Conservation (phyloP, 2,329 filamentous ascomycete species). For the Neurospora sp. region DNA sequence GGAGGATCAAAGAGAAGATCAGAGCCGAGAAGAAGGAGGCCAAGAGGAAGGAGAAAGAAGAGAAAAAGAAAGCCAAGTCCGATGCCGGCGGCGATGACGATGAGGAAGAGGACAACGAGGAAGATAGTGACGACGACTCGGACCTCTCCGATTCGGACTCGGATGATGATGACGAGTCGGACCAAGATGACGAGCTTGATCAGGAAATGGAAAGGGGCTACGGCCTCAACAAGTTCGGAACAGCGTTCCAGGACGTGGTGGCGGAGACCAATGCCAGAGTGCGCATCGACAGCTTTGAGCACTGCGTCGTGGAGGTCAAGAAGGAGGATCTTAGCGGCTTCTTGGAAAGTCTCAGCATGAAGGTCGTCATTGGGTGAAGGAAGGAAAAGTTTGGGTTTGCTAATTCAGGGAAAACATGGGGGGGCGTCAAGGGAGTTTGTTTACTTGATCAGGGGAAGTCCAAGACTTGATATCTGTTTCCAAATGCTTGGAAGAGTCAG, state of each 20-base stretch:
- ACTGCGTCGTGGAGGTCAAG: conserved; percentile 94
- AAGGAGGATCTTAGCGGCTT: conserved; percentile 91
- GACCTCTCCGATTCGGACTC: conserved; percentile 34
- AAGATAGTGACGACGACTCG: conserved; percentile 31
- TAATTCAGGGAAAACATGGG: background rate
- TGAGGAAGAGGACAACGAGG: conserved; percentile 40
- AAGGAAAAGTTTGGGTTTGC: background rate
- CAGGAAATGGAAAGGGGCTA: conserved; percentile 51
- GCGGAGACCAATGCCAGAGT: conserved; percentile 83
- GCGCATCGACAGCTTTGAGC: conserved; percentile 91
- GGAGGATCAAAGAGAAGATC: conserved; percentile 45
- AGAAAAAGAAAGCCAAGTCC: conserved; percentile 44
- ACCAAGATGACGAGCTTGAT: conserved; percentile 37
- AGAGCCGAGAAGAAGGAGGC: conserved; percentile 52
- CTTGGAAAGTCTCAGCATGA: conserved; percentile 83
- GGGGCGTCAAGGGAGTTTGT: background rate
- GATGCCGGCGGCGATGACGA: conserved; percentile 35
- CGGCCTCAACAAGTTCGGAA: conserved; percentile 82
- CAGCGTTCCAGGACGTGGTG: conserved; percentile 91
- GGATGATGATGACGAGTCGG: conserved; percentile 31
- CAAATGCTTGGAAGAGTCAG: background rate
- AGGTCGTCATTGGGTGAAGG: conserved; percentile 62
- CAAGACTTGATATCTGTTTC: background rate
- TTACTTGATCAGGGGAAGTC: background rate
- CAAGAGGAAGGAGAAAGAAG: conserved; percentile 35